Evolutionary conservation across 805 yeast genomes (phyloP).

Genomic region (Torulaspora quercuum): DNA sequence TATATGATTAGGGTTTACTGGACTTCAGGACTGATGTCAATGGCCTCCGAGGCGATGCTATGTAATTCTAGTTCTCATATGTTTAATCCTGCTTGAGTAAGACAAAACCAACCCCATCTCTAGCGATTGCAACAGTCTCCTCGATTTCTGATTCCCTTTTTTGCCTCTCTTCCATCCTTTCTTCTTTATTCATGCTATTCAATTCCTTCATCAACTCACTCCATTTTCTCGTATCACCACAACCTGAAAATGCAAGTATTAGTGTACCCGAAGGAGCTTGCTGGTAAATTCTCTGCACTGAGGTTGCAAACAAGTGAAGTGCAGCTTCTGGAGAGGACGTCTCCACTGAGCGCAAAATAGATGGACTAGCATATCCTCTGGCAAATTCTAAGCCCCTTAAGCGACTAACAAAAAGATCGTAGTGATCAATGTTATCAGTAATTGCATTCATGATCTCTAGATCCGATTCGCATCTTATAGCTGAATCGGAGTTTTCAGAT

Average conservation of each 20-base stretch:
- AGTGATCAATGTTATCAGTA: conserved; percentile 35
- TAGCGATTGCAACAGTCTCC: conserved; percentile 48
- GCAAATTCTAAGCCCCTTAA: conserved; percentile 57
- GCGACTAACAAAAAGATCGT: conserved; percentile 52
- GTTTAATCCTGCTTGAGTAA: conserved; percentile 38
- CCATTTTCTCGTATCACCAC: conserved; percentile 53
- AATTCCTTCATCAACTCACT: conserved; percentile 42
- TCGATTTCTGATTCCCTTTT: conserved; percentile 45
- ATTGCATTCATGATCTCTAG: conserved; percentile 52
- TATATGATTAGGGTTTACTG: too few species aligned
- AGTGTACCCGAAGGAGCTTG: conserved; percentile 56
- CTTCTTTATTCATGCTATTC: conserved; percentile 41
- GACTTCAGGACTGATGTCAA: too few species aligned
- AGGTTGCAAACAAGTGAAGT: conserved; percentile 38
- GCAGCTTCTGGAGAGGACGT: conserved; percentile 12
- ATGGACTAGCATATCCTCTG: conserved; percentile 35
- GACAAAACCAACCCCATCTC: conserved; percentile 58
- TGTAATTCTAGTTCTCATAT: too few species aligned
- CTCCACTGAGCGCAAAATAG: conserved; percentile 13
- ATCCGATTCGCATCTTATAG: conserved; percentile 51
- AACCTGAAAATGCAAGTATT: conserved; percentile 58
- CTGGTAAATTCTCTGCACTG: conserved; percentile 49
- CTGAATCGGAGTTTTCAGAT: conserved; percentile 7
- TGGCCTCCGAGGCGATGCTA: too few species aligned
- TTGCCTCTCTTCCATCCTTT: conserved; percentile 42